Base-by-base conservation (phyloP, 768 basidiomycete species). In the Rhizopogon roseolus region DNA sequence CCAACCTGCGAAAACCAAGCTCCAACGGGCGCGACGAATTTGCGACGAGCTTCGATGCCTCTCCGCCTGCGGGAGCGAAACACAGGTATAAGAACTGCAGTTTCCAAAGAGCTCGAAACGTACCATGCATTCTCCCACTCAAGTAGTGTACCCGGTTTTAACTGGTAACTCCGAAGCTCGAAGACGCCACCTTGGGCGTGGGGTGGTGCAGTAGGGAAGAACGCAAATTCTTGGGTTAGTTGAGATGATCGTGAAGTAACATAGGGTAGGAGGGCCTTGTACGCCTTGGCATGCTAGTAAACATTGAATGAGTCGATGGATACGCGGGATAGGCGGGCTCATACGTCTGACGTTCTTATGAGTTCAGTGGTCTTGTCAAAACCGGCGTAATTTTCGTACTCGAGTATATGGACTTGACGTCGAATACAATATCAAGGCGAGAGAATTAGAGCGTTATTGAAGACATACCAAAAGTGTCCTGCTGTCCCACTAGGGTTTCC, bases 41-140 rank as follows among this genome's bases (percentile, higher is more conserved):
- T 85, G 57, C 86, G 80, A 49, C 97, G 84, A 10, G 97, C 97
- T 65, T 98, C 96, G 45, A 99, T 90, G 9, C 97, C 97, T 66
- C 79, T 81, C 57, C 94, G 84, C 96, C 93, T 94, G 57, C 41
- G 40, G 40, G 53, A 52, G 32, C 25, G 52, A 16, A 49, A 48
- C 41, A 57, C 36, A 45, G 32, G 32, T 54, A 48, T 43, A 32
- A n/a, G 39, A 32, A 9, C 36, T 32, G 14, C 49, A 37, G 53
- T 10, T 28, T 32, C 3, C 52, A 49, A 32, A 5, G 44, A 29
- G 10, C 41, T 28, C 25, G 28, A 45, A 41, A 49, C 79, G 46
- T 36, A 93, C 93, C 97, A 98, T 56, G 92, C 80, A 52, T 83
- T 78, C 66, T 98, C 97, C 97, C 97, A 98, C 63, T 98, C 94